Base-by-base conservation (phyloP, 208 protist species). In the Crithidia sp. region DNA sequence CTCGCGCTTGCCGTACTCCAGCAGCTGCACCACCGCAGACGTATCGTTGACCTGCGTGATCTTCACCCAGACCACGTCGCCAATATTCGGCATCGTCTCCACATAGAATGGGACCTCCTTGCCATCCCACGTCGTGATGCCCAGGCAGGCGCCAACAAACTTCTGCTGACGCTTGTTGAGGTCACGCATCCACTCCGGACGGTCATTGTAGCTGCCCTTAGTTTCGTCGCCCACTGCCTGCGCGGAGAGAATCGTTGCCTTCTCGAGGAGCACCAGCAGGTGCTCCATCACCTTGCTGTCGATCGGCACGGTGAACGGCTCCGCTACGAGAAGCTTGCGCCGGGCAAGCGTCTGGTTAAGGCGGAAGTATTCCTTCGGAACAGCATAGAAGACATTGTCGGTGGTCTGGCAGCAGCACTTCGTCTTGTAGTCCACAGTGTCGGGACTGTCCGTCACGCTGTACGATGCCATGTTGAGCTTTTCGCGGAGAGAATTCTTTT, bases 1-100 rank as follows among this genome's bases (percentile, higher is more conserved):
- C 78, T 99, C 98, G 39, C 96, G 96, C 81, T 99, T 98, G 74
- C 99, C 93, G 79, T 99, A 99, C 85, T 99, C 99, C 16, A 99
- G 78, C 12, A 99, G 90, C 63, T 91, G 85, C 40, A 98, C 98
- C 50, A 97, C 90, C 17, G 95, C 95, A 47, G 95, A 97, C 9
- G 95, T 97, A 62, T 98, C 96, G 41, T 87, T 92, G 39, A 99
- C 98, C 41, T 85, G 80, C 16, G 86, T 89, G 12, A 99, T 97
- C 57, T 93, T 97, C 14, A 99, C 98, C 95, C 99, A 99, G 3
- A 99, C 99, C 16, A 98, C 84, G 54, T 99, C 93, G 62, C 99
- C 96, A 8, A 98, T 83, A 63, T 99, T 98, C 41, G 99, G 99
- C 57, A 92, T 76, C 47, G 79, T 84, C 49, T 90, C 81, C 43